Conservation (phyloP, 306 rosid genomes). For the Vigna mungo region DNA sequence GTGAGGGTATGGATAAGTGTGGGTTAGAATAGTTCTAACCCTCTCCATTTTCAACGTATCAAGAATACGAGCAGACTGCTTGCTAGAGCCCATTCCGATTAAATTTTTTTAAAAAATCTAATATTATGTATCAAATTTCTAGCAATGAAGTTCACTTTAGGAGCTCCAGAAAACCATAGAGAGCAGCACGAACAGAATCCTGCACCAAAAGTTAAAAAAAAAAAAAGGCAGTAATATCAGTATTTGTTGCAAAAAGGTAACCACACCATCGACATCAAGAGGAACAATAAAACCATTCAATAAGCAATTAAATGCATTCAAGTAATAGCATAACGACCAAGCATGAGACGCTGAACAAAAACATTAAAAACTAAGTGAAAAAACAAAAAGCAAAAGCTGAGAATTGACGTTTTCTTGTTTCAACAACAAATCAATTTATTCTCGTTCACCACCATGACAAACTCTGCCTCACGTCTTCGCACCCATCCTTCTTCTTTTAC, state of each 20-base stretch:
- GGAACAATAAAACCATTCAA: slow-evolving; percentile 17
- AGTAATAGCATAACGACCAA: slow-evolving; percentile 5
- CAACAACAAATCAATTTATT: not conserved
- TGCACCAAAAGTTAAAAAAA: slow-evolving; percentile 36
- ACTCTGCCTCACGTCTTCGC: not conserved
- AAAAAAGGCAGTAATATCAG: not conserved
- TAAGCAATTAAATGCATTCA: slow-evolving; percentile 13
- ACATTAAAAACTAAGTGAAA: not conserved
- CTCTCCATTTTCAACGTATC: slow-evolving; percentile 89
- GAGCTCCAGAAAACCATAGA: slow-evolving; percentile 45
- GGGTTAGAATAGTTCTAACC: slow-evolving; percentile 86
- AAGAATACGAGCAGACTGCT: slow-evolving; percentile 65
- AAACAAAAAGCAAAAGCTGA: slow-evolving; percentile 1
- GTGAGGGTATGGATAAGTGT: slow-evolving; percentile 89
- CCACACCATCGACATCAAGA: slow-evolving; percentile 24
- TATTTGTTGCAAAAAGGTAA: slow-evolving; percentile 1
- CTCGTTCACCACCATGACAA: slow-evolving; percentile 1
- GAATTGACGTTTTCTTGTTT: slow-evolving; percentile 8
- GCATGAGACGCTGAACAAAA: slow-evolving; percentile 16
- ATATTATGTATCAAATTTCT: slow-evolving; percentile 32
- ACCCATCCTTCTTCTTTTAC: slow-evolving; percentile 13
- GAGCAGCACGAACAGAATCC: slow-evolving; percentile 50
- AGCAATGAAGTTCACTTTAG: slow-evolving; percentile 42
- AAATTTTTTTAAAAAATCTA: slow-evolving; percentile 19
- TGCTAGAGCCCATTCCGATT: slow-evolving; percentile 60